These are phyloP conservation scores for Hypoxylon cercidicola DNA, from an alignment of 495 filamentous ascomycete species.

Conservation along the genomic window DNA sequence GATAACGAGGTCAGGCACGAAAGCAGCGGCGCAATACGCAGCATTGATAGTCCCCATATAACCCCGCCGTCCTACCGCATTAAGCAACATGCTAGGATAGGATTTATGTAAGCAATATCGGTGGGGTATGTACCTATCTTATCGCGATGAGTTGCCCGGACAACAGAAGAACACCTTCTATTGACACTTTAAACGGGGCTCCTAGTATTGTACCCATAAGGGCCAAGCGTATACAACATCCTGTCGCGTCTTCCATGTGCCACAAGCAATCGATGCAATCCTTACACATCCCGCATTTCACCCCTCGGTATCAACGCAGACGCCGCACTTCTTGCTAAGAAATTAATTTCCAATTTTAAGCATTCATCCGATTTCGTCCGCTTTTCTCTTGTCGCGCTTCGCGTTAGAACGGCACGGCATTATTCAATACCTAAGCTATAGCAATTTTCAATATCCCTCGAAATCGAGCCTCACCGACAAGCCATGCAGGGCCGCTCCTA, in stretches of 20 bases:
- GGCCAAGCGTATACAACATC: conserved; percentile 25
- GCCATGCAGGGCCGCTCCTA: conserved; percentile 47
- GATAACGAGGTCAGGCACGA: conserved; percentile 22
- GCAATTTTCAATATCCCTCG: conserved; percentile 28
- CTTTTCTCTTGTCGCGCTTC: conserved; percentile 1
- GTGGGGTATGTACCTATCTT: too few species aligned
- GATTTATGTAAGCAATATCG: too few species aligned
- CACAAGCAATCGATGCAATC: conserved; percentile 3
- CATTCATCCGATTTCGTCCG: neutral
- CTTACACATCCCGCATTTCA: conserved; percentile 18
- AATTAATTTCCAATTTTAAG: conserved; percentile 10
- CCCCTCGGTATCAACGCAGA: conserved; percentile 3
- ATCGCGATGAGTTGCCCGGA: conserved; percentile 16
- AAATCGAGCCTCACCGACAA: neutral
- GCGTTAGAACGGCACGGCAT: conserved; percentile 3
- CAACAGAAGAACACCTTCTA: conserved; percentile 26
- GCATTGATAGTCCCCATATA: neutral
- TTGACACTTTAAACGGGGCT: conserved; percentile 36
- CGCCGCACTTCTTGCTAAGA: neutral
- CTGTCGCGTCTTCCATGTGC: conserved; percentile 19
- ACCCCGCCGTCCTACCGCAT: neutral
- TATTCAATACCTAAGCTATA: conserved; percentile 32
- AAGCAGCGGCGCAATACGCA: conserved; percentile 5
- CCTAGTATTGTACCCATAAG: neutral
- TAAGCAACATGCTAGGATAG: neutral